Evolutionary conservation across 306 rosid genomes (phyloP).

Genomic region (Notholithocarpus densiflorus): DNA sequence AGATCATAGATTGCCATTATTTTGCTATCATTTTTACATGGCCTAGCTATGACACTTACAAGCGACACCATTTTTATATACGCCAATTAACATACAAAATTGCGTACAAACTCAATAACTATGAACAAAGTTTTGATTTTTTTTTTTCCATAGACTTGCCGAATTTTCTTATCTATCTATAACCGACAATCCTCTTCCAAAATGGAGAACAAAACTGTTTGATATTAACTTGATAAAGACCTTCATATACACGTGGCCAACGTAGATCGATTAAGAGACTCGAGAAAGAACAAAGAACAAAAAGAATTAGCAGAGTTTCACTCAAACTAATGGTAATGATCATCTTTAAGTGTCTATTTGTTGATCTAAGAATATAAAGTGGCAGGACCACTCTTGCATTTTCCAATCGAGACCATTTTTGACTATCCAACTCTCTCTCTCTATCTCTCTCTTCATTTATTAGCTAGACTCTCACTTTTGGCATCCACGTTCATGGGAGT

Average conservation of each 20-base stretch:
- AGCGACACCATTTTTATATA: too few relatives aligned
- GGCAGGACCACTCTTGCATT: not conserved
- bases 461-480: conserved; percentile 22
- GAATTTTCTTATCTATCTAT: not conserved
- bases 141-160: too few relatives aligned
- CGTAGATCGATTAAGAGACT: not conserved
- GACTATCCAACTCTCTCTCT: not conserved
- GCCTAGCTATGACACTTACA: too few relatives aligned
- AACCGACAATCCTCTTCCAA: not conserved
- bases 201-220: not conserved
- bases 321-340: not conserved
- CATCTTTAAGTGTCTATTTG: not conserved
- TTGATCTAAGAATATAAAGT: conserved; percentile 22
- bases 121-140: too few relatives aligned
- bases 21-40: too few relatives aligned
- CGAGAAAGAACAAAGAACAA: not conserved
- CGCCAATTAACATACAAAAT: too few relatives aligned
- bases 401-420: conserved; percentile 10
- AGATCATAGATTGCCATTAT: too few relatives aligned
- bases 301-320: not conserved
- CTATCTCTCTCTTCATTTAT: conserved; percentile 28
- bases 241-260: not conserved
- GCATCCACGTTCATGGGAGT: conserved; percentile 55
- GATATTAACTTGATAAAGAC: not conserved
- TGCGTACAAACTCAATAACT: too few relatives aligned